A percentile compares a stretch with the other conserved stretches of the same genome.
phyloP scores from a whole-genome alignment of 371 early-diverging fungal species.

The Mucor sp. region DNA sequence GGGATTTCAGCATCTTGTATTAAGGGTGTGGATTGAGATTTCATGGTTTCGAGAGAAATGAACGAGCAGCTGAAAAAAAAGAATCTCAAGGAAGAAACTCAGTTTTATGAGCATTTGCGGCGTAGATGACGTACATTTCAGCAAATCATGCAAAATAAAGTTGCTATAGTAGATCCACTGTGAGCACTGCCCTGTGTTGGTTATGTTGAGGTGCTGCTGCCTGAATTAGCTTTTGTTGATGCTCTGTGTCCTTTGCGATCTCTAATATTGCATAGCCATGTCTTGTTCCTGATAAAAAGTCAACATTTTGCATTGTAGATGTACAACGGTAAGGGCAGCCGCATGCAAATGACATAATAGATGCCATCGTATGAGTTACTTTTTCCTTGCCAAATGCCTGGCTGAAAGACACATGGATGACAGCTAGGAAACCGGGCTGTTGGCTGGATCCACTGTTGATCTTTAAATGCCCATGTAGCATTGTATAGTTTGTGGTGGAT shows the following conservation, averaged over 20 bases:
- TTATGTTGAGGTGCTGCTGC: too few species aligned
- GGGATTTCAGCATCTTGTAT: conserved; percentile 45
- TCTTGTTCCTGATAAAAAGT: not conserved
- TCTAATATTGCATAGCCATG: not conserved
- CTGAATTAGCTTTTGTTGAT: too few species aligned
- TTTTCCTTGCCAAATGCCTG: too few species aligned
- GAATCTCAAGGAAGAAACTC: not conserved
- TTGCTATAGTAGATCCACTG: not conserved
- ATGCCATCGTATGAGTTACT: not conserved
- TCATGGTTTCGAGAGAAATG: conserved; percentile 14
- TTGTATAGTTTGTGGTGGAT: too few species aligned
- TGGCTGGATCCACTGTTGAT: not conserved
- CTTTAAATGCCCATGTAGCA: not conserved
- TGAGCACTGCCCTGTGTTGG: too few species aligned
- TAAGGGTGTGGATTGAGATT: conserved; percentile 35
- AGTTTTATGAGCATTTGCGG: not conserved
- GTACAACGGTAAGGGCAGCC: not conserved
- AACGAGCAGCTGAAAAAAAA: not conserved
- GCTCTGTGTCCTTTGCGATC: too few species aligned
- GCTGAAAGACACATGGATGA: not conserved
- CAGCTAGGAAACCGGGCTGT: not conserved
- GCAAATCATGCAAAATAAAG: not conserved
- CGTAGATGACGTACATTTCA: not conserved
- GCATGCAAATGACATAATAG: not conserved
- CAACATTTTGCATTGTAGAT: not conserved